These are phyloP conservation scores for Pythium myriotylum DNA, from an alignment of 352 stramenopile genomes.

Conservation along the genomic window DNA sequence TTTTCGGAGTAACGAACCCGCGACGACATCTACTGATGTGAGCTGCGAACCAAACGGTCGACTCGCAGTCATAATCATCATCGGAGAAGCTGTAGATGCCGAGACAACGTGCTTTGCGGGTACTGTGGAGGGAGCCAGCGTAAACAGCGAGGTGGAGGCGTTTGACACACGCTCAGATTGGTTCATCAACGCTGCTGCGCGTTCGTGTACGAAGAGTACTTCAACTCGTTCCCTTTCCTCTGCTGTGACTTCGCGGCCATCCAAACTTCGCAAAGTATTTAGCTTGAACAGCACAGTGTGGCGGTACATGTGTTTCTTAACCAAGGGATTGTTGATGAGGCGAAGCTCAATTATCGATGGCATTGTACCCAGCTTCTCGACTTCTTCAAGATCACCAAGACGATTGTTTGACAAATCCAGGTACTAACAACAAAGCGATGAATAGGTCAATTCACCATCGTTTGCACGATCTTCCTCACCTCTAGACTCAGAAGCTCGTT, in stretches of 20 bases:
- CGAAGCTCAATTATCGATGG: slow-evolving; percentile 69
- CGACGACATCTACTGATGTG: slow-evolving; percentile 39
- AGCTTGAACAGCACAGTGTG: slow-evolving; percentile 68
- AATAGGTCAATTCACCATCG: too few species aligned
- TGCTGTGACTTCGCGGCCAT: slow-evolving; percentile 66
- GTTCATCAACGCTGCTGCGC: slow-evolving; percentile 35
- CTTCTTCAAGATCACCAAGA: slow-evolving; percentile 72
- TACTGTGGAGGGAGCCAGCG: slow-evolving; percentile 50
- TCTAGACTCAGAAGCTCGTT: slow-evolving; percentile 69
- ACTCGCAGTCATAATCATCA: slow-evolving; percentile 19
- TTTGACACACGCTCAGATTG: slow-evolving; percentile 5
- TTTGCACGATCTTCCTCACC: slow-evolving; percentile 28
- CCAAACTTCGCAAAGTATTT: slow-evolving; percentile 51
- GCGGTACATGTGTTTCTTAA: slow-evolving; percentile 85
- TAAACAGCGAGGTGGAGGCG: slow-evolving; percentile 24
- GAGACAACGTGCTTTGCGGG: slow-evolving; percentile 33
- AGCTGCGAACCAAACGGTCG: slow-evolving; percentile 31
- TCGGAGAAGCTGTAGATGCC: slow-evolving; percentile 1
- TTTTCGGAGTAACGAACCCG: slow-evolving; percentile 52
- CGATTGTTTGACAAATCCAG: slow-evolving; percentile 83
- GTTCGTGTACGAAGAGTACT: slow-evolving; percentile 71
- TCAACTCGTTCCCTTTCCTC: slow-evolving; percentile 81
- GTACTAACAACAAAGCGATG: slow-evolving; percentile 31
- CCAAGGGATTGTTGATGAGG: slow-evolving; percentile 71
- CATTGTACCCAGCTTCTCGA: slow-evolving; percentile 64